Evolutionary conservation across 176 grass and related monocot species (phyloP).

Genomic region (Tillandsia fasciculata): DNA sequence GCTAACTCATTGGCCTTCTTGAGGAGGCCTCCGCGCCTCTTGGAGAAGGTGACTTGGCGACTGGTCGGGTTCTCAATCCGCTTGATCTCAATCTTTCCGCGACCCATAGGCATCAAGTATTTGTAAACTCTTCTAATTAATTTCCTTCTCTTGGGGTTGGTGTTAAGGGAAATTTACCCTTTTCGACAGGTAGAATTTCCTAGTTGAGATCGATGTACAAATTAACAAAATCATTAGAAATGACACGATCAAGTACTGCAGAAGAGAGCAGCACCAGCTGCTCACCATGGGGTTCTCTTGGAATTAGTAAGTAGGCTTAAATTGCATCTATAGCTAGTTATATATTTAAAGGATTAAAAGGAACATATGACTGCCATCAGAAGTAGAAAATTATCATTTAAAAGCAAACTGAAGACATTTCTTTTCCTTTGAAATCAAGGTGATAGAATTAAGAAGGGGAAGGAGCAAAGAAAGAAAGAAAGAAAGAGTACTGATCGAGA

Average conservation of each 20-base stretch:
- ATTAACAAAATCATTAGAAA: not conserved
- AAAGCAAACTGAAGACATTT: not conserved
- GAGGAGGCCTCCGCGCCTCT: slow-evolving; percentile 58
- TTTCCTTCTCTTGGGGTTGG: not conserved
- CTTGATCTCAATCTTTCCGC: slow-evolving; percentile 76
- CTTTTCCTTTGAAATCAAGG: slow-evolving; percentile 2
- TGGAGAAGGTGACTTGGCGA: slow-evolving; percentile 82
- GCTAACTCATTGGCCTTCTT: slow-evolving; percentile 79
- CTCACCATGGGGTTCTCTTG: not conserved
- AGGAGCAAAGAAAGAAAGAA: not conserved
- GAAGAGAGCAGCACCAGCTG: not conserved
- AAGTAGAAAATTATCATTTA: slow-evolving; percentile 7
- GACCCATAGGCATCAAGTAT: slow-evolving; percentile 32
- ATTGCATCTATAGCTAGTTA: not conserved
- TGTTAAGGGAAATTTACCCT: slow-evolving; percentile 3
- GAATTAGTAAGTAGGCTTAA: slow-evolving; percentile 8
- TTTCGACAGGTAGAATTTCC: slow-evolving; percentile 1
- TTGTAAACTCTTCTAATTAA: slow-evolving; percentile 16
- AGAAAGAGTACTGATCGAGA: not conserved
- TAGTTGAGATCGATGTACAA: slow-evolving; percentile 5
- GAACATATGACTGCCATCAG: not conserved
- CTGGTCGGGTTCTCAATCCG: slow-evolving; percentile 70
- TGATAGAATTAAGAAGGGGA: not conserved
- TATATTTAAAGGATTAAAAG: slow-evolving; percentile 6
- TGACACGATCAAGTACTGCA: not conserved